Evolutionary conservation across 345 rosid species (phyloP).

Genomic region (Eucalyptus pumila): DNA sequence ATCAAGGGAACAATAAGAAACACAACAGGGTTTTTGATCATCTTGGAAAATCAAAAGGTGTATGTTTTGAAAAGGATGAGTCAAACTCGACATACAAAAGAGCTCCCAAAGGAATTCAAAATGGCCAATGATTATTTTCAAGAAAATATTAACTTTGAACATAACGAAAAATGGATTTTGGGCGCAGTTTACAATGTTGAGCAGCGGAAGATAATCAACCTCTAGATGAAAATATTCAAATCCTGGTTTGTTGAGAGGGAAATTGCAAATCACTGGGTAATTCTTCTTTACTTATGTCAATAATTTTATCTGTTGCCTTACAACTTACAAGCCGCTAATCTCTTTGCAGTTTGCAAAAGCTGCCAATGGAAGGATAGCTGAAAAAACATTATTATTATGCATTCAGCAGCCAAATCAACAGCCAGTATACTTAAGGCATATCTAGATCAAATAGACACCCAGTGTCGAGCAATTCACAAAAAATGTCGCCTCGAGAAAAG

Average conservation of each 20-base stretch:
- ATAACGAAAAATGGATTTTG: too few relatives aligned
- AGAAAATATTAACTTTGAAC: neutral
- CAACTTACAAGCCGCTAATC: neutral
- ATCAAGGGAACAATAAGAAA: neutral
- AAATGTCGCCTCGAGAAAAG: neutral
- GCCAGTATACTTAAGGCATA: neutral
- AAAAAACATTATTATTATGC: neutral
- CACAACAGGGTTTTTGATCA: fast-evolving
- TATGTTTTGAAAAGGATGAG: neutral
- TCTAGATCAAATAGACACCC: neutral
- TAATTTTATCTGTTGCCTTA: neutral
- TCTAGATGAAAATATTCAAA: neutral
- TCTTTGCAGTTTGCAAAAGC: neutral
- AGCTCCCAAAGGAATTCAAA: neutral
- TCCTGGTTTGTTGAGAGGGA: neutral
- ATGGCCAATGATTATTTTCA: neutral
- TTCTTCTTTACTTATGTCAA: neutral
- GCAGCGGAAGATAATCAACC: neutral
- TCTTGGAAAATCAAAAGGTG: neutral
- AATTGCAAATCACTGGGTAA: neutral
- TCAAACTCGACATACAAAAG: neutral
- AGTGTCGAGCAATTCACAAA: neutral
- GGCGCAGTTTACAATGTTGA: neutral
- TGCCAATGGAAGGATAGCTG: neutral
- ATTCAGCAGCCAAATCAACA: neutral